Evolutionary conservation across 192 early-diverging fungal species (phyloP).

Genomic region (Coemansia sp.): DNA sequence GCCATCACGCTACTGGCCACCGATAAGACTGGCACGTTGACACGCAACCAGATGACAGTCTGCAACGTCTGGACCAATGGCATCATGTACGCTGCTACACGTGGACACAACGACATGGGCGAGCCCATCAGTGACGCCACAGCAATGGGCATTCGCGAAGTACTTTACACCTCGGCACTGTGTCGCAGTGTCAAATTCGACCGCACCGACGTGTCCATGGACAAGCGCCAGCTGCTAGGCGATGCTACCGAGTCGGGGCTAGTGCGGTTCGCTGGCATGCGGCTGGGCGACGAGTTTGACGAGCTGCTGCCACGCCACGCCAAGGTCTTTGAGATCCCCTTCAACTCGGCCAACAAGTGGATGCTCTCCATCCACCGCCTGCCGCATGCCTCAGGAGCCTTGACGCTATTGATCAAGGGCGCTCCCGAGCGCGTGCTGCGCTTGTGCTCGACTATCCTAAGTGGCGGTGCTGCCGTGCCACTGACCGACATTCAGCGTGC

Average conservation of each 20-base stretch:
- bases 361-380: conserved; percentile 87
- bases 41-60: conserved; percentile 96
- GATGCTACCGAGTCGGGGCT: conserved; percentile 96
- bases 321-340: conserved; percentile 94
- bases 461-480: conserved; percentile 58
- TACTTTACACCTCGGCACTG: conserved; percentile 77
- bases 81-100: conserved; percentile 65
- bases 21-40: conserved; percentile 97
- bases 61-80: conserved; percentile 87
- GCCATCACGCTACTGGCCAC: conserved; percentile 96
- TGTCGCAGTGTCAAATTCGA: conserved; percentile 92
- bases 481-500: conserved; percentile 70
- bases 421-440: conserved; percentile 92
- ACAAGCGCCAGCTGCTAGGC: conserved; percentile 80
- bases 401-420: conserved; percentile 90
- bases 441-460: conserved; percentile 78
- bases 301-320: conserved; percentile 65
- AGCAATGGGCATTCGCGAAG: conserved; percentile 70
- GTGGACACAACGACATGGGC: conserved; percentile 53
- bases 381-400: conserved; percentile 32
- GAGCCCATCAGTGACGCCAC: conserved; percentile 56
- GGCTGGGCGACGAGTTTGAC: conserved; percentile 74
- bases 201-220: conserved; percentile 82
- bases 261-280: conserved; percentile 75
- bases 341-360: conserved; percentile 97